Conservation (phyloP, 2,329 filamentous ascomycete genomes). For the Neofusicoccum sp. region DNA sequence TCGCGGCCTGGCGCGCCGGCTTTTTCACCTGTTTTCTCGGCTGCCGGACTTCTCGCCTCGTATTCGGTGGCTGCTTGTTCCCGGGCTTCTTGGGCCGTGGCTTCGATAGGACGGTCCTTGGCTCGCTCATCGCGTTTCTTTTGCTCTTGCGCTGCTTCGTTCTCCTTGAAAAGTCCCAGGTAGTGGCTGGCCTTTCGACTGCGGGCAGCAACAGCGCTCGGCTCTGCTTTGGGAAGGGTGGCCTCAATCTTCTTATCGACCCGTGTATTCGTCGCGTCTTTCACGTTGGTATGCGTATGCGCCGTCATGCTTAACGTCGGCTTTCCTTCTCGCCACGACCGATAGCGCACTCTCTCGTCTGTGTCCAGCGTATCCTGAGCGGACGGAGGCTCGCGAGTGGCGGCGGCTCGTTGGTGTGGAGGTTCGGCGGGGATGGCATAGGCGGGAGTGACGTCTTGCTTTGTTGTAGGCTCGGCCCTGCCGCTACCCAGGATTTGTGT, state of each 20-base stretch:
- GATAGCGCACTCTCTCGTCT: slow-evolving; percentile 49
- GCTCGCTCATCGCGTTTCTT: slow-evolving; percentile 47
- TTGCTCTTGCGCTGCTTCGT: slow-evolving; percentile 57
- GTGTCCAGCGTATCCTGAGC: slow-evolving; percentile 32
- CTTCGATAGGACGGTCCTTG: slow-evolving; percentile 33
- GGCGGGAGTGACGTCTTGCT: slow-evolving; percentile 31
- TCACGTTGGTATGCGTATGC: slow-evolving; percentile 35
- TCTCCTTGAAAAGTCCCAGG: slow-evolving; percentile 66
- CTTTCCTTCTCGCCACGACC: slow-evolving; percentile 53
- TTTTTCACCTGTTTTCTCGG: neutral
- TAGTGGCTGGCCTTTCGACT: slow-evolving; percentile 69
- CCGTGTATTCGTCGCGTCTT: slow-evolving; percentile 47
- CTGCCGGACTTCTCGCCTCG: neutral
- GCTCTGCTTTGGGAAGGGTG: slow-evolving; percentile 61
- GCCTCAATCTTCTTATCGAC: slow-evolving; percentile 67
- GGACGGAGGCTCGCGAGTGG: slow-evolving; percentile 27
- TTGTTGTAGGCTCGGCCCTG: slow-evolving; percentile 29
- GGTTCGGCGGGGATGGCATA: slow-evolving; percentile 39
- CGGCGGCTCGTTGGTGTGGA: slow-evolving; percentile 36
- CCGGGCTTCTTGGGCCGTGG: neutral
- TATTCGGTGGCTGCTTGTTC: neutral
- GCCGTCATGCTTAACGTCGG: slow-evolving; percentile 43
- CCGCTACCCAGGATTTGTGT: slow-evolving; percentile 23
- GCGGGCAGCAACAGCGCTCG: slow-evolving; percentile 54
- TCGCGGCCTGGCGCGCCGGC: slow-evolving; percentile 4